These are phyloP conservation scores for Exobasidium rhododendri DNA, from an alignment of 1,284 basidiomycete genomes.

Conservation along the genomic window DNA sequence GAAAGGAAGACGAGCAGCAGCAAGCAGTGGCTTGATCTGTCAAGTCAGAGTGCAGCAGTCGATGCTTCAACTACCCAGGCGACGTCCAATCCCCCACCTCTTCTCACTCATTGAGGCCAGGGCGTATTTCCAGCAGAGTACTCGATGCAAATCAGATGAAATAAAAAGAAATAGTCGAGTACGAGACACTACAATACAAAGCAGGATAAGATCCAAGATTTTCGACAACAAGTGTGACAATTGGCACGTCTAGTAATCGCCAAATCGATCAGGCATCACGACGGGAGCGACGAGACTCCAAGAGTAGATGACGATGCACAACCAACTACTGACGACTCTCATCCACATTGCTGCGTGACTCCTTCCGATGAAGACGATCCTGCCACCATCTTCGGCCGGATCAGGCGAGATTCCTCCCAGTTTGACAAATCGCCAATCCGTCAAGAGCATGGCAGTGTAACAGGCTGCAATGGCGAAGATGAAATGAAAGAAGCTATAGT, in stretches of 20 bases:
- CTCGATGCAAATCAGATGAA: no score
- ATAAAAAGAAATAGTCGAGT: no score
- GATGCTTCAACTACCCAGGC: no score
- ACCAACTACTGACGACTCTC: conserved; percentile 86
- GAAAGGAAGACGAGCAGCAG: no score
- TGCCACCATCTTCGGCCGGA: conserved; percentile 59
- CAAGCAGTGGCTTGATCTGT: no score
- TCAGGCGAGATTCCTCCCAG: conserved; percentile 33
- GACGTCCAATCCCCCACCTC: no score
- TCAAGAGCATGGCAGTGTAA: conserved; percentile 98
- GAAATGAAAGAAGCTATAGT: conserved; percentile 97
- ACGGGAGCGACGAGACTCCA: conserved; percentile 70
- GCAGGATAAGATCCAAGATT: no score
- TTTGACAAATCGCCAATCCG: conserved; percentile 73
- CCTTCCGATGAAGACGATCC: conserved; percentile 87
- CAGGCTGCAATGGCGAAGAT: conserved; percentile 94
- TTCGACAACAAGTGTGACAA: no score
- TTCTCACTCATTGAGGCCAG: no score
- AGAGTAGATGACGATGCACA: conserved; percentile 39
- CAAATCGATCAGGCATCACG: conserved; percentile 60
- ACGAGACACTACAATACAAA: no score
- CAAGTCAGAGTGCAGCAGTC: no score
- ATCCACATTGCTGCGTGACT: conserved; percentile 99
- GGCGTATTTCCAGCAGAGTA: no score
- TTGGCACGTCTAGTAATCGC: conserved; percentile 18